These are phyloP conservation scores for Gloeostereum incarnatum DNA, from an alignment of 768 basidiomycete genomes.

Conservation along the genomic window DNA sequence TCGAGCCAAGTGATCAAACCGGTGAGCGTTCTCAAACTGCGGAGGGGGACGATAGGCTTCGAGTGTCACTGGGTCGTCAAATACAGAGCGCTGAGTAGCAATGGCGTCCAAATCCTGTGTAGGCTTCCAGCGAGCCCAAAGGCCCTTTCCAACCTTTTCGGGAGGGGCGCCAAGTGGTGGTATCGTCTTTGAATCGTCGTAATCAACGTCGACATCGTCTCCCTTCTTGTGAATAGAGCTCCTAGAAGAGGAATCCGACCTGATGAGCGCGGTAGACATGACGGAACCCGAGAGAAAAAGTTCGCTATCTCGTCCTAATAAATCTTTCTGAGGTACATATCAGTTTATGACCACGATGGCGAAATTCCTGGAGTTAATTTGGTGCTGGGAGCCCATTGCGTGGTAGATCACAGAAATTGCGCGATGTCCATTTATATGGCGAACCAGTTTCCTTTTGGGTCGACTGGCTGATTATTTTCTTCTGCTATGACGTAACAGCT, in stretches of 20 bases:
- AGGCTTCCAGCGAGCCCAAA: slow-evolving; percentile 20
- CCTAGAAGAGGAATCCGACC: no score
- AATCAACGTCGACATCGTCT: no score
- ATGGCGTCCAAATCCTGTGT: slow-evolving; percentile 36
- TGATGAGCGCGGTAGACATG: slow-evolving; percentile 13
- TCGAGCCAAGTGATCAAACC: slow-evolving; percentile 55
- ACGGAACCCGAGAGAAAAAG: background rate
- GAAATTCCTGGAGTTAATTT: background rate
- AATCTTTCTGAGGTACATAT: background rate
- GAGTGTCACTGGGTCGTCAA: slow-evolving; percentile 43
- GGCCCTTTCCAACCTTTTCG: slow-evolving; percentile 13
- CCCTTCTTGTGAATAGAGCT: no score
- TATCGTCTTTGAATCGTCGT: slow-evolving; percentile 11
- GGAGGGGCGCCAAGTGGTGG: slow-evolving; percentile 22
- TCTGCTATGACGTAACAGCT: no score
- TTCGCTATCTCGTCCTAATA: no score
- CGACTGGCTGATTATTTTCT: background rate
- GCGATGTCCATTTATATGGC: slow-evolving; percentile 8
- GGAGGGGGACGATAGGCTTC: slow-evolving; percentile 44
- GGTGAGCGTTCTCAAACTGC: slow-evolving; percentile 49
- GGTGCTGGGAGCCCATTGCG: slow-evolving; percentile 4
- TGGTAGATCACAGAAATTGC: background rate
- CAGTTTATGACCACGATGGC: background rate
- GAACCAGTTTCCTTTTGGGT: background rate
- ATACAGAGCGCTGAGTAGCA: slow-evolving; percentile 55